Conservation (phyloP, 2,329 filamentous ascomycete species). For the Fusarium sp. region DNA sequence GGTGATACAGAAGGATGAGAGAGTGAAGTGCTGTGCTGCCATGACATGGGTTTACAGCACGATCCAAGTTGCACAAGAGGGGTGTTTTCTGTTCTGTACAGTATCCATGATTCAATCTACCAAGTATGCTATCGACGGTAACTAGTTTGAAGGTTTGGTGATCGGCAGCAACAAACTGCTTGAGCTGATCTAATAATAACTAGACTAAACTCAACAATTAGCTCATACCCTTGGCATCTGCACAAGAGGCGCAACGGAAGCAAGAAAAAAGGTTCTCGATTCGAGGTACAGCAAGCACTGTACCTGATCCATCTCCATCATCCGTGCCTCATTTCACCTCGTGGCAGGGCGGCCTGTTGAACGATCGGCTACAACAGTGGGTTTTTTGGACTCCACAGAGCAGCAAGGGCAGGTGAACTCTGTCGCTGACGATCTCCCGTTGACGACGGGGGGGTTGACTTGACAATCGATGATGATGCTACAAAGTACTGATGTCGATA, state of each 20-base stretch:
- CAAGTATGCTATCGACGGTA: no score
- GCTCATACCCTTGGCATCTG: neutral
- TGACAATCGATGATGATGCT: neutral
- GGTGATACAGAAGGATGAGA: constrained; percentile 29
- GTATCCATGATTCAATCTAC: neutral
- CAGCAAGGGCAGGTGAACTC: neutral
- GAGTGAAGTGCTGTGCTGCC: neutral
- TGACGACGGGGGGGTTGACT: neutral
- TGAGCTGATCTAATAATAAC: neutral
- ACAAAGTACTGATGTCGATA: neutral
- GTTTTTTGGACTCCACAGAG: neutral
- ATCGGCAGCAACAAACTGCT: neutral
- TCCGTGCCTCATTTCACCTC: neutral
- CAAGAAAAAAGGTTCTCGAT: neutral
- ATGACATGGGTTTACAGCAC: neutral
- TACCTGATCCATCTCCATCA: neutral
- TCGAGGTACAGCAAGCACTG: neutral
- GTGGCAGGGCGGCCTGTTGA: neutral
- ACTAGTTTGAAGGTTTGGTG: neutral
- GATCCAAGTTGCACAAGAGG: neutral
- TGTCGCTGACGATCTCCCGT: neutral
- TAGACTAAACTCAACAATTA: neutral
- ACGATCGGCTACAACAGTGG: neutral
- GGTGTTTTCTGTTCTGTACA: neutral
- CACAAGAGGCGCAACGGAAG: neutral